Percentiles rank a stretch among this genome's conserved stretches.
phyloP scores from a whole-genome alignment of 2,329 filamentous ascomycete species.

The Daldinia sp. region DNA sequence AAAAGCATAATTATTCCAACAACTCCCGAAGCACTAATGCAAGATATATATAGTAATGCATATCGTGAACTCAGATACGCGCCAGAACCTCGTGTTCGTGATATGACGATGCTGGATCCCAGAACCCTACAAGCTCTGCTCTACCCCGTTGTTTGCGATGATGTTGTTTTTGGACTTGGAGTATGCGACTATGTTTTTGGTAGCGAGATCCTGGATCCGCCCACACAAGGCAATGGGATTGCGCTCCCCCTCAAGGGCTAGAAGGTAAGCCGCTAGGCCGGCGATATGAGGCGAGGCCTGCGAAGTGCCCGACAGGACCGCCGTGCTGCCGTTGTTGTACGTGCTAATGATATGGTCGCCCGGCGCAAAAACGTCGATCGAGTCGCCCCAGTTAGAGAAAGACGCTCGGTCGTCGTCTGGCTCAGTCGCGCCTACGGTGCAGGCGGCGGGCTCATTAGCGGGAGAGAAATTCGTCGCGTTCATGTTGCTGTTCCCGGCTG shows the following conservation, averaged over 20 bases:
- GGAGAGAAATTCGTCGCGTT: constrained; percentile 45
- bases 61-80: constrained; percentile 22
- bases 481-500: constrained; percentile 58
- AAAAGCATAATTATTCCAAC: constrained; percentile 15
- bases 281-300: constrained; percentile 59
- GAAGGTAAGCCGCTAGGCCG: constrained; percentile 59
- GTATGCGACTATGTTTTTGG: constrained; percentile 37
- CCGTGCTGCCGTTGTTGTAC: constrained; percentile 54
- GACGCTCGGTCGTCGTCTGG: constrained; percentile 43
- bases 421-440: constrained; percentile 53
- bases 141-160: constrained; percentile 45
- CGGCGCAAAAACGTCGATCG: constrained; percentile 59
- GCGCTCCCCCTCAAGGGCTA: constrained; percentile 60
- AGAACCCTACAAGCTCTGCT: neutral
- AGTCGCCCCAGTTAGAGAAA: constrained; percentile 53
- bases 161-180: constrained; percentile 43
- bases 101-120: neutral
- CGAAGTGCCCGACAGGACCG: constrained; percentile 60
- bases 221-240: constrained; percentile 44
- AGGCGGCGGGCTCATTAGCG: constrained; percentile 50
- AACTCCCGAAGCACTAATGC: constrained; percentile 17
- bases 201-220: constrained; percentile 46
- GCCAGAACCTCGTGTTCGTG: neutral
- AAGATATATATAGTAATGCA: constrained; percentile 12
- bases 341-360: constrained; percentile 56